Evolutionary conservation across 352 stramenopile genomes (phyloP).

Genomic region (Pythium insidiosum): DNA sequence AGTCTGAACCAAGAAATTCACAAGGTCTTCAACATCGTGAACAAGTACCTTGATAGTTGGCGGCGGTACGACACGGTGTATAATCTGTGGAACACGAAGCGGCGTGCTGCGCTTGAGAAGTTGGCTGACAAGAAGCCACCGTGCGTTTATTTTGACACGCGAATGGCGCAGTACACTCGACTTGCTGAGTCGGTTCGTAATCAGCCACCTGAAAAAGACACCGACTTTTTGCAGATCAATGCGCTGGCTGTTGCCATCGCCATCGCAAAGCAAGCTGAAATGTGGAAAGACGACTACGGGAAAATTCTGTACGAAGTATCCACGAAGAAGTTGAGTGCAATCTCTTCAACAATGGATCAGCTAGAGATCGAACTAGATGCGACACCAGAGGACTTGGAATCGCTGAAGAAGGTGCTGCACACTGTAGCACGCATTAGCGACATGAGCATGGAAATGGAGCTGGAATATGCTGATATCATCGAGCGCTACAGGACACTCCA

Average conservation of each 20-base stretch:
- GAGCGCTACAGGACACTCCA: constrained; percentile 88
- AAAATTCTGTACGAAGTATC: constrained; percentile 87
- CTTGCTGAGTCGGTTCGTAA: constrained; percentile 85
- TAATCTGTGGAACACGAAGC: constrained; percentile 93
- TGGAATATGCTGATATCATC: constrained; percentile 90
- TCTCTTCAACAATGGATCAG: constrained; percentile 69
- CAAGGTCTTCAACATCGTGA: constrained; percentile 92
- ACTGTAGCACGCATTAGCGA: constrained; percentile 82
- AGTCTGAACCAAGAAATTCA: constrained; percentile 92
- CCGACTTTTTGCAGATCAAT: constrained; percentile 94
- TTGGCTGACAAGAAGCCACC: constrained; percentile 88
- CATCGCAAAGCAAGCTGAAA: constrained; percentile 88
- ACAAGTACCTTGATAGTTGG: constrained; percentile 93
- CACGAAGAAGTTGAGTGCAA: constrained; percentile 67
- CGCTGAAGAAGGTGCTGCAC: constrained; percentile 93
- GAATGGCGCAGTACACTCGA: constrained; percentile 87
- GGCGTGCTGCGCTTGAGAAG: constrained; percentile 86
- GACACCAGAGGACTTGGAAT: constrained; percentile 83
- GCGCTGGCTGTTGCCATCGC: constrained; percentile 82
- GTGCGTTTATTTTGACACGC: constrained; percentile 92
- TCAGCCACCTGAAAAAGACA: constrained; percentile 89
- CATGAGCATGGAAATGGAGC: constrained; percentile 92
- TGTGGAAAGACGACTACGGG: constrained; percentile 94
- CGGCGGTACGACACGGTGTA: constrained; percentile 91
- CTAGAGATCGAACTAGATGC: constrained; percentile 74